Base-by-base conservation (phyloP, 2,329 filamentous ascomycete genomes). In the Sporothrix luriei region DNA sequence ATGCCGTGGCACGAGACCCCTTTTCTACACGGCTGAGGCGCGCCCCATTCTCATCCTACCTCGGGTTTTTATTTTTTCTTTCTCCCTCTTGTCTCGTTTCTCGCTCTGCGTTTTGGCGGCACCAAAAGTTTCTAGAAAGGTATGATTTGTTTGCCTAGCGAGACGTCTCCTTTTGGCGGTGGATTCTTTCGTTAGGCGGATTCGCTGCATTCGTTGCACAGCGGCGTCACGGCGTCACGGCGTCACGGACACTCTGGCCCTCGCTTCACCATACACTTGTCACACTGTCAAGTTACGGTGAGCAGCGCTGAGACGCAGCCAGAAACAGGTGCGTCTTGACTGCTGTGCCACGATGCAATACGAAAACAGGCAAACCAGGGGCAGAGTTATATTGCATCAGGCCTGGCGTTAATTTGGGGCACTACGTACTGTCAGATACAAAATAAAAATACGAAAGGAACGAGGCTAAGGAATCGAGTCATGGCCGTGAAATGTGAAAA, bases 351-450 rank as follows among this genome's bases (percentile, higher is more conserved):
- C 59, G 59, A 33, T 16, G 7, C 24, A 49, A 51, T 43, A 43
- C 66, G 46, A 52, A 46, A 48, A 16, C 43, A 38, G 40, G 66
- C 66, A 52, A 21, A n/a, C 33, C 40, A 55, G 66, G 66, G 66
- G n/a, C 43, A n/a, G 52, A 52, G 43, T 48, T 64, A 46, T 64
- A 52, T 66, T 59, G 67, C 67, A 69, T 69, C 49, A 26, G 68
- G 68, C 68, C 68, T 59, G 68, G 68, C 68, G 68, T 69, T 69
- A 33, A 59, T n/a, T 65, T 69, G 40, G 68, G 68, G 46, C 26
- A 59, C 43, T 51, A 48, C 51, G 26, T 24, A 16, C 48, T 52
- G 51, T 52, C 49, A 69, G 33, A 59, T 57, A 66, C 40, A 66
- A 49, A 49, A 69, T 57, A 24, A 69, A 65, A 66, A 59, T 26